phyloP scores from a whole-genome alignment of 805 yeast genomes.

The Wickerhamiella sergipiensis region DNA sequence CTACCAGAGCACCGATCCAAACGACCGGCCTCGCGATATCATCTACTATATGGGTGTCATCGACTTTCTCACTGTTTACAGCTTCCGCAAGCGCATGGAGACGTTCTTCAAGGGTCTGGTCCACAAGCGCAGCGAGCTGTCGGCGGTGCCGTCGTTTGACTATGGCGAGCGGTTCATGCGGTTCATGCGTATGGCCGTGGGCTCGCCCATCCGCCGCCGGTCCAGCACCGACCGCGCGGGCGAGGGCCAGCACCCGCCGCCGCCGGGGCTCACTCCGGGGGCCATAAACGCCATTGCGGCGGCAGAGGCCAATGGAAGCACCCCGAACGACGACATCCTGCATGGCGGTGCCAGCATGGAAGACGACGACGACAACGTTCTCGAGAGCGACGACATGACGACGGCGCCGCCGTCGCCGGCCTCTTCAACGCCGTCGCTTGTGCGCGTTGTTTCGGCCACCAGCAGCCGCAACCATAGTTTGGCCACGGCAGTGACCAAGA shows the following conservation, averaged over 20 bases:
- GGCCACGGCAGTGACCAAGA: background rate
- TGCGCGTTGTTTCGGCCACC: background rate
- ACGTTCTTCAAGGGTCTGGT: constrained; percentile 70
- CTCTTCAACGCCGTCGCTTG: background rate
- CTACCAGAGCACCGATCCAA: constrained; percentile 52
- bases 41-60: constrained; percentile 87
- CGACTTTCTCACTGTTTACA: constrained; percentile 66
- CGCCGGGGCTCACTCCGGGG: background rate
- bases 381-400: background rate
- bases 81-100: constrained; percentile 57
- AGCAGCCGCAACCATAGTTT: background rate
- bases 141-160: constrained; percentile 82
- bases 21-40: constrained; percentile 45
- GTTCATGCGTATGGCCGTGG: constrained; percentile 35
- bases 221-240: background rate
- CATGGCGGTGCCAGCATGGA: background rate
- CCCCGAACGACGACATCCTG: background rate
- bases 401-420: background rate
- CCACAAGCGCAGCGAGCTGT: constrained; percentile 55
- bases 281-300: background rate
- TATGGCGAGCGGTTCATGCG: constrained; percentile 76
- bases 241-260: background rate
- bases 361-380: background rate
- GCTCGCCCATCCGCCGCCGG: constrained; percentile 11
- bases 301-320: background rate